Evolutionary conservation across 257 asterid genomes (phyloP).

Genomic region (Lavandula angustifolia): DNA sequence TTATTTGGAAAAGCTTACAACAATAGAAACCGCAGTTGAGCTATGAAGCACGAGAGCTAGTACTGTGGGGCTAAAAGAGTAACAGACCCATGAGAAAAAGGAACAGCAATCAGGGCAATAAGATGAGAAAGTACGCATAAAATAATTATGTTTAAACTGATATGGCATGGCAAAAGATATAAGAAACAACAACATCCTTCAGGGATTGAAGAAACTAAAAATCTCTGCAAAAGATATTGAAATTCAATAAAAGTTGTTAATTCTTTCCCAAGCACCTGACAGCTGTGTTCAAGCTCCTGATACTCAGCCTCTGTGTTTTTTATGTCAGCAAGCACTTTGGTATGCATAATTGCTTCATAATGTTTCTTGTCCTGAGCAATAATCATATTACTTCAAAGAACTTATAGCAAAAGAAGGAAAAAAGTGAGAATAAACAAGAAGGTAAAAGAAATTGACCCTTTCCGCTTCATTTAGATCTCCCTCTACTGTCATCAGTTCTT

Average conservation of each 20-base stretch:
- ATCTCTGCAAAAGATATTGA: background rate
- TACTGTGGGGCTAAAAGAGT: background rate
- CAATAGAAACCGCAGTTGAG: constrained; percentile 21
- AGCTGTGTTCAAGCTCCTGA: constrained; percentile 58
- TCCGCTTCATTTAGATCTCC: constrained; percentile 51
- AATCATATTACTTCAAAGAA: constrained; percentile 24
- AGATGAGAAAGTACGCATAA: constrained; percentile 6
- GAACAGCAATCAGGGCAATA: background rate
- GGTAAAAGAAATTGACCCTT: constrained; percentile 44
- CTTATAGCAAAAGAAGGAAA: constrained; percentile 16
- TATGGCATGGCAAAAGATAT: constrained; percentile 9
- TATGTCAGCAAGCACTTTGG: constrained; percentile 53
- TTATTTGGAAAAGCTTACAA: constrained; percentile 23
- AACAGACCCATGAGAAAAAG: background rate
- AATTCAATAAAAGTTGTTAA: background rate
- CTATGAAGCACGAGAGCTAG: constrained; percentile 6
- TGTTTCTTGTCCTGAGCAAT: constrained; percentile 58
- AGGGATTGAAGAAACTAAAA: constrained; percentile 23
- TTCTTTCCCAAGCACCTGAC: constrained; percentile 56
- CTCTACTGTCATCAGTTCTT: constrained; percentile 56
- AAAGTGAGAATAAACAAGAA: constrained; percentile 21
- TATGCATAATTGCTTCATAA: constrained; percentile 57
- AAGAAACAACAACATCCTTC: background rate
- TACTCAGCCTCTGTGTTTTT: constrained; percentile 52
- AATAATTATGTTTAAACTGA: background rate